Conservation (phyloP, 805 yeast species). For the Yamadazyma tumulicola region DNA sequence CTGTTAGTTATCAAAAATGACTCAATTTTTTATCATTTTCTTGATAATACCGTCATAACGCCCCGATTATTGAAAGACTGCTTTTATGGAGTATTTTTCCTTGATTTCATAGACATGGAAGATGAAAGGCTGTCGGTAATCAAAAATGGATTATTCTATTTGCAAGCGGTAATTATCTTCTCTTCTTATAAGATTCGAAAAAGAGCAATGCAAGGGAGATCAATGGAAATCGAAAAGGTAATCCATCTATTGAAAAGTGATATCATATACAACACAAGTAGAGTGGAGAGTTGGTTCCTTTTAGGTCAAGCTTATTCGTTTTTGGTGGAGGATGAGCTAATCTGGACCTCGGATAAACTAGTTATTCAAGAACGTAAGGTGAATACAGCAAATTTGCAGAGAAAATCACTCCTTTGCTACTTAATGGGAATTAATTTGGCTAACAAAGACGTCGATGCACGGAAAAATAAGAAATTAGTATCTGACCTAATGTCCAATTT, state of each 20-base stretch:
- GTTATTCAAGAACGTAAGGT: constrained; percentile 58
- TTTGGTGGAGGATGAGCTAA: constrained; percentile 81
- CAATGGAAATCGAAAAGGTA: constrained; percentile 76
- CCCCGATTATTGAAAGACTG: constrained; percentile 45
- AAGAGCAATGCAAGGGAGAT: constrained; percentile 74
- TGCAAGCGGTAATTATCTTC: constrained; percentile 65
- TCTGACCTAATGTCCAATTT: constrained; percentile 49
- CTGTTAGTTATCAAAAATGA: constrained; percentile 33
- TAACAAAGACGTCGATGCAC: neutral
- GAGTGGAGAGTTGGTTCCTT: constrained; percentile 84
- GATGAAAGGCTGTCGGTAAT: constrained; percentile 22
- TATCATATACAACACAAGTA: constrained; percentile 56
- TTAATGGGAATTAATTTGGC: constrained; percentile 62
- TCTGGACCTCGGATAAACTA: constrained; percentile 88
- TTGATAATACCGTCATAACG: constrained; percentile 44
- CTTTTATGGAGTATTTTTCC: constrained; percentile 45
- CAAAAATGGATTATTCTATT: constrained; percentile 58
- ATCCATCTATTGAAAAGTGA: constrained; percentile 64
- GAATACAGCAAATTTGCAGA: constrained; percentile 60
- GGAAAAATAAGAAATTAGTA: constrained; percentile 28
- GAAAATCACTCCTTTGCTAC: constrained; percentile 69
- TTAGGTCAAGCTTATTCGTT: constrained; percentile 76
- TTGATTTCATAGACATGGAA: constrained; percentile 28
- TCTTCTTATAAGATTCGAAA: constrained; percentile 69
- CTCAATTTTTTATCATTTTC: constrained; percentile 41